A percentile compares a stretch with the other conserved stretches of the same genome.
These are phyloP conservation scores for Rasamsonia emersonii DNA, from an alignment of 2,329 filamentous ascomycete genomes.

Conservation along the genomic window DNA sequence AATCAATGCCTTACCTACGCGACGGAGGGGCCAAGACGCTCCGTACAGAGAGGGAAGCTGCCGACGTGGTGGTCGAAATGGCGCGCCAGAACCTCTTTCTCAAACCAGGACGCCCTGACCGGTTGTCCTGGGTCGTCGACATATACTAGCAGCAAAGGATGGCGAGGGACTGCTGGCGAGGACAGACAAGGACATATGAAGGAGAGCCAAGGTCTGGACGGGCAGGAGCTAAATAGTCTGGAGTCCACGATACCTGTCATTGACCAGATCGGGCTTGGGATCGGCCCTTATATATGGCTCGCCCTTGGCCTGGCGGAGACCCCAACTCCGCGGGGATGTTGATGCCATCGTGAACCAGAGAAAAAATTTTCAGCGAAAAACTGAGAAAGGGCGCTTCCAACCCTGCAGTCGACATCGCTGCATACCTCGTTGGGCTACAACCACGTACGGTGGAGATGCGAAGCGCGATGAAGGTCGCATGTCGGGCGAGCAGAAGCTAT, in stretches of 20 bases:
- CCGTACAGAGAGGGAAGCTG: slow-evolving; percentile 2
- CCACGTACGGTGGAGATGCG: neutral
- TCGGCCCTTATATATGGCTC: slow-evolving; percentile 7
- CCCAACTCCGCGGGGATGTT: neutral
- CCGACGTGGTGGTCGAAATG: slow-evolving; percentile 3
- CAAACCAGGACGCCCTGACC: slow-evolving; percentile 5
- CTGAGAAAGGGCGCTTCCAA: too few species aligned
- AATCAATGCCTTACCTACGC: slow-evolving; percentile 4
- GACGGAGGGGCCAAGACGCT: slow-evolving; percentile 2
- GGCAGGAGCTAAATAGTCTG: too few species aligned
- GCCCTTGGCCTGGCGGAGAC: neutral
- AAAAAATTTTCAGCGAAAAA: slow-evolving; percentile 1
- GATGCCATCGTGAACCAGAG: neutral
- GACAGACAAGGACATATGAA: slow-evolving; percentile 5
- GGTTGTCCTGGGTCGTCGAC: slow-evolving; percentile 7
- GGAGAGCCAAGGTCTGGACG: neutral
- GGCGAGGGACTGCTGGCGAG: neutral
- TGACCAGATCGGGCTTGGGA: slow-evolving; percentile 2
- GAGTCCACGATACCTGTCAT: neutral
- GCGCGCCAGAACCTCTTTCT: slow-evolving; percentile 6
- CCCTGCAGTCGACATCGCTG: too few species aligned
- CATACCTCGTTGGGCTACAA: too few species aligned
- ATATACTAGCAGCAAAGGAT: slow-evolving; percentile 5
- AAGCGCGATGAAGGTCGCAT: slow-evolving; percentile 2
- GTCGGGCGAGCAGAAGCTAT: slow-evolving; percentile 9